A percentile compares a stretch with the other conserved stretches of the same genome.
phyloP scores from a whole-genome alignment of 1,139 yeast species.

The Sugiyamaella novakii region DNA sequence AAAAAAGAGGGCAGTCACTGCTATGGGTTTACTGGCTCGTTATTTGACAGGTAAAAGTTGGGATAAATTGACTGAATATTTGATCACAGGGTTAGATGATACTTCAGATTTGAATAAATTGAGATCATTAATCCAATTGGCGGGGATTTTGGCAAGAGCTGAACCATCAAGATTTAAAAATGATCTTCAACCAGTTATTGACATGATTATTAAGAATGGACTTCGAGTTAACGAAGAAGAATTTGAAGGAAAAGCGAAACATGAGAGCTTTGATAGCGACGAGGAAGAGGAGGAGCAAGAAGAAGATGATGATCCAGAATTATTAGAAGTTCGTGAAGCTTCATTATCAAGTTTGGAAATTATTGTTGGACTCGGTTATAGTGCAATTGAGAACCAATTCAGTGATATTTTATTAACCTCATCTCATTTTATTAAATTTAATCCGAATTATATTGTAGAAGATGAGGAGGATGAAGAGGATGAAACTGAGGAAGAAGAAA shows the following conservation, averaged over 20 bases:
- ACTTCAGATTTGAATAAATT: conserved; percentile 17
- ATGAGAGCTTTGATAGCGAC: conserved; percentile 27
- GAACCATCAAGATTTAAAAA: conserved; percentile 36
- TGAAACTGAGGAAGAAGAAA: conserved; percentile 41
- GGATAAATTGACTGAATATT: conserved; percentile 32
- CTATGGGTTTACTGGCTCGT: conserved; percentile 53
- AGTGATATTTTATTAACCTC: conserved; percentile 44
- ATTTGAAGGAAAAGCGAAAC: conserved; percentile 8
- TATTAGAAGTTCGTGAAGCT: conserved; percentile 41
- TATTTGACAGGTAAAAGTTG: conserved; percentile 40
- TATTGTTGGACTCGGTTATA: conserved; percentile 32
- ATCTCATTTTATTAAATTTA: conserved; percentile 53
- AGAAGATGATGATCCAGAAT: conserved; percentile 27
- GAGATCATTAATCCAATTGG: conserved; percentile 33
- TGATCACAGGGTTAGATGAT: conserved; percentile 29
- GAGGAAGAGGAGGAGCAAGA: conserved; percentile 29
- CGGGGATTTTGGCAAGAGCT: conserved; percentile 36
- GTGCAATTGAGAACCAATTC: conserved; percentile 37
- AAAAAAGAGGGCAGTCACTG: conserved; percentile 51
- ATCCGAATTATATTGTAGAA: conserved; percentile 56
- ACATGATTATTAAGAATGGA: conserved; percentile 30
- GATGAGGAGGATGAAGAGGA: conserved; percentile 44
- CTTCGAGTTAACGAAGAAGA: conserved; percentile 25
- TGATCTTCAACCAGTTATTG: conserved; percentile 30
- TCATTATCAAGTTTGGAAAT: conserved; percentile 39